Conservation (phyloP, 306 rosid genomes). For the Prunus campanulata region DNA sequence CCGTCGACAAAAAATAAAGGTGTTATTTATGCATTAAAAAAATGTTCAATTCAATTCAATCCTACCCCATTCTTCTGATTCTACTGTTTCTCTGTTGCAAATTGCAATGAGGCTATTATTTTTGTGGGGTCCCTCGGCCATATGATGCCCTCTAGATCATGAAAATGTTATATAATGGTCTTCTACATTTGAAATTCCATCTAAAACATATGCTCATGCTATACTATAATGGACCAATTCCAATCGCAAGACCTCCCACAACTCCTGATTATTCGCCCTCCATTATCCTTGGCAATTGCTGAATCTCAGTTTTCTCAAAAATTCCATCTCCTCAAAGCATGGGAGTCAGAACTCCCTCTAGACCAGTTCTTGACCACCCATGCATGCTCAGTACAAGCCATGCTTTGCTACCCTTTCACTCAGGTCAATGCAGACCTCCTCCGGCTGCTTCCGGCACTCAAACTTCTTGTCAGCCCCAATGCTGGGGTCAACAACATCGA, state of each 20-base stretch:
- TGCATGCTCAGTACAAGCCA: too few relatives aligned
- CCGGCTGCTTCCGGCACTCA: not conserved
- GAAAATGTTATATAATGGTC: too few relatives aligned
- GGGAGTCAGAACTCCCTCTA: constrained; percentile 23
- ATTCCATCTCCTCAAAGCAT: constrained; percentile 26
- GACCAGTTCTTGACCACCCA: constrained; percentile 17
- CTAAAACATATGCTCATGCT: too few relatives aligned
- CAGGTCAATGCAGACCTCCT: constrained; percentile 20
- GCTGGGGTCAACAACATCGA: not conserved
- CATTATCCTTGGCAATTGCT: not conserved
- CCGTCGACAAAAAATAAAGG: too few relatives aligned
- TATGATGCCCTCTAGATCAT: too few relatives aligned
- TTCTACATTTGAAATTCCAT: too few relatives aligned
- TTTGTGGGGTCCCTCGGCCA: too few relatives aligned
- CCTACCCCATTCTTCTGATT: too few relatives aligned
- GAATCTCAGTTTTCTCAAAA: constrained; percentile 22
- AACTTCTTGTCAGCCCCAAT: not conserved
- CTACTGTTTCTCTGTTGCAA: too few relatives aligned
- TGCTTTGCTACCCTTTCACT: not conserved
- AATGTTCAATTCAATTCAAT: too few relatives aligned
- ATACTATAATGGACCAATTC: not conserved
- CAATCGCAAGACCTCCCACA: constrained; percentile 8
- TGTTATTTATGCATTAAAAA: too few relatives aligned
- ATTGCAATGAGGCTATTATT: too few relatives aligned
- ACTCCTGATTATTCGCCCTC: constrained; percentile 31